Percentiles rank a stretch among this genome's conserved stretches.
These are phyloP conservation scores for Talaromyces sp. DNA, from an alignment of 2,329 filamentous ascomycete species.

Conservation along the genomic window DNA sequence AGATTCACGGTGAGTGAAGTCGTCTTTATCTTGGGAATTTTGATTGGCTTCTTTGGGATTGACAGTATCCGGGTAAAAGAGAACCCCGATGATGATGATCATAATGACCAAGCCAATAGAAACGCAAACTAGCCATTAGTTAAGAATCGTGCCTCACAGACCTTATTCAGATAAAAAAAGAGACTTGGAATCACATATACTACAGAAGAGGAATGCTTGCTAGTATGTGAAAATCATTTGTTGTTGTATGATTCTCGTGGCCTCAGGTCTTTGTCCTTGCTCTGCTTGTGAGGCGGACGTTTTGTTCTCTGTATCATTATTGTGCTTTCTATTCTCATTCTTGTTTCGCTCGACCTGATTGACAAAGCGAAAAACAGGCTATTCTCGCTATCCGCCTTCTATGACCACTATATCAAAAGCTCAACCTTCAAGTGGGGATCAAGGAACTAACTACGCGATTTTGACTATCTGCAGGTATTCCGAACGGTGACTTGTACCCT, in stretches of 20 bases:
- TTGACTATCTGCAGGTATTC: background rate
- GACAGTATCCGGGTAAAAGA: background rate
- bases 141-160: background rate
- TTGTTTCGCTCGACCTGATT: background rate
- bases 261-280: background rate
- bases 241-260: background rate
- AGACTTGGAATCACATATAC: background rate
- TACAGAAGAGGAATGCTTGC: background rate
- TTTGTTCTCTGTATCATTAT: background rate
- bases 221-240: background rate
- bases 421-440: background rate
- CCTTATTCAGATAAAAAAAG: no score
- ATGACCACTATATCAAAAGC: background rate
- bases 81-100: background rate
- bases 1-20: background rate
- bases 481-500: background rate
- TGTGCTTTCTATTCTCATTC: background rate
- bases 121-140: background rate
- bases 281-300: background rate
- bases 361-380: background rate
- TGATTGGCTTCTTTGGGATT: background rate
- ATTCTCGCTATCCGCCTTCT: background rate
- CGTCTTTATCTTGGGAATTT: no score
- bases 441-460: background rate
- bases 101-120: background rate